Conservation (phyloP, 2,329 filamentous ascomycete genomes). For the Coniella lustricola region DNA sequence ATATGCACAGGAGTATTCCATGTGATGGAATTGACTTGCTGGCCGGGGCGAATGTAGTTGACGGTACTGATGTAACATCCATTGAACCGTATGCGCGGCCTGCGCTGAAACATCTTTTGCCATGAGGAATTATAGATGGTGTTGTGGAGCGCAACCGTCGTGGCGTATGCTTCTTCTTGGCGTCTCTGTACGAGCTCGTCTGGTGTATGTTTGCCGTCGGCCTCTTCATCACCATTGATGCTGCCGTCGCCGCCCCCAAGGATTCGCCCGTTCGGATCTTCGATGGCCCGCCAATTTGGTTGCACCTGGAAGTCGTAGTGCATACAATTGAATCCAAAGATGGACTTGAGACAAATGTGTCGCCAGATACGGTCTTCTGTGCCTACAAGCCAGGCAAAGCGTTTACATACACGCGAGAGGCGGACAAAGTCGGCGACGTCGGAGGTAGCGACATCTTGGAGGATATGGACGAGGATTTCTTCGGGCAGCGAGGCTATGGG, state of each 20-base stretch:
- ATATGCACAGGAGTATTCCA: conserved; percentile 86
- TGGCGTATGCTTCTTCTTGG: conserved; percentile 26
- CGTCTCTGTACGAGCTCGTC: conserved; percentile 30
- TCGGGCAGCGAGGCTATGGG: conserved; percentile 71
- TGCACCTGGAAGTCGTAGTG: conserved; percentile 68
- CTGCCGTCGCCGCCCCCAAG: background rate
- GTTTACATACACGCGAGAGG: conserved; percentile 75
- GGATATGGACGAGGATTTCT: conserved; percentile 76
- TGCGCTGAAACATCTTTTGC: conserved; percentile 67
- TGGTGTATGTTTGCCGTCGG: conserved; percentile 19
- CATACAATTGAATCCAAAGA: conserved; percentile 79
- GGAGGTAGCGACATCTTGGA: conserved; percentile 61
- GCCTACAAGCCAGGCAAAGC: conserved; percentile 74
- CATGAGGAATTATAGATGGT: conserved; percentile 45
- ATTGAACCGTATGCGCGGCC: conserved; percentile 86
- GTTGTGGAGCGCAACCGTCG: conserved; percentile 36
- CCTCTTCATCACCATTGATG: background rate
- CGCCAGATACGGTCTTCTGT: conserved; percentile 87
- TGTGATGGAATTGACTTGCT: conserved; percentile 61
- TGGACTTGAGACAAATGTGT: conserved; percentile 58
- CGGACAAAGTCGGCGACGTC: conserved; percentile 75
- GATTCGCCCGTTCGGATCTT: conserved; percentile 5
- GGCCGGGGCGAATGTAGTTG: conserved; percentile 84
- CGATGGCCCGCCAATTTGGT: conserved; percentile 45
- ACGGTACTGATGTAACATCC: conserved; percentile 95